Percentiles rank a stretch among this genome's conserved stretches.
phyloP scores from a whole-genome alignment of 345 rosid genomes.

The Eucalyptus regnans region DNA sequence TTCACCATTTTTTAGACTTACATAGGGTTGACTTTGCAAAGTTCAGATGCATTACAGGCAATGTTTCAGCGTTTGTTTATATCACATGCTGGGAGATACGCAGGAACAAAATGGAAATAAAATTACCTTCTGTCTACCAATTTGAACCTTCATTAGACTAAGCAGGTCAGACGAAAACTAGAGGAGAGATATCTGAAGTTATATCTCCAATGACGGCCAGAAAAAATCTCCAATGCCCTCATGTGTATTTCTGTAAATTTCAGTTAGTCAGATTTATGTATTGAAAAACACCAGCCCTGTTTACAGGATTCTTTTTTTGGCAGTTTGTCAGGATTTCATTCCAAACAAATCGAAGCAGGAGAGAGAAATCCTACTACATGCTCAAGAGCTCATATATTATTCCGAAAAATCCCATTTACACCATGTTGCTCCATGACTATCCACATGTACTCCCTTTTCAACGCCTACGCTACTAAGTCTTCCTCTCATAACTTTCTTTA shows the following conservation, averaged over 20 bases:
- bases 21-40: not conserved
- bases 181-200: not conserved
- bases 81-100: not conserved
- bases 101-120: not conserved
- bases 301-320: not conserved
- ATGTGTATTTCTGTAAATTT: not conserved
- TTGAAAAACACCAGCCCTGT: not conserved
- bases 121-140: not conserved
- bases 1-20: not conserved
- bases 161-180: not conserved
- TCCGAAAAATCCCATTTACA: not conserved
- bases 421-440: not conserved
- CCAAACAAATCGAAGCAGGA: not conserved
- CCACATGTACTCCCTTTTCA: not conserved
- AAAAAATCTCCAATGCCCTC: not conserved
- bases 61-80: not conserved
- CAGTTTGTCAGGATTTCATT: not conserved
- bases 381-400: not conserved
- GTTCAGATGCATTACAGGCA: not conserved
- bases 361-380: not conserved
- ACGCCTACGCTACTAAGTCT: not conserved
- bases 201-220: not conserved
- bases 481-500: not conserved
- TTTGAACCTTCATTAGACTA: not conserved
- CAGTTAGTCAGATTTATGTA: not conserved